Percentiles rank a stretch among this genome's conserved stretches.
Conservation (phyloP, 306 rosid species). For the Quercus suber region DNA sequence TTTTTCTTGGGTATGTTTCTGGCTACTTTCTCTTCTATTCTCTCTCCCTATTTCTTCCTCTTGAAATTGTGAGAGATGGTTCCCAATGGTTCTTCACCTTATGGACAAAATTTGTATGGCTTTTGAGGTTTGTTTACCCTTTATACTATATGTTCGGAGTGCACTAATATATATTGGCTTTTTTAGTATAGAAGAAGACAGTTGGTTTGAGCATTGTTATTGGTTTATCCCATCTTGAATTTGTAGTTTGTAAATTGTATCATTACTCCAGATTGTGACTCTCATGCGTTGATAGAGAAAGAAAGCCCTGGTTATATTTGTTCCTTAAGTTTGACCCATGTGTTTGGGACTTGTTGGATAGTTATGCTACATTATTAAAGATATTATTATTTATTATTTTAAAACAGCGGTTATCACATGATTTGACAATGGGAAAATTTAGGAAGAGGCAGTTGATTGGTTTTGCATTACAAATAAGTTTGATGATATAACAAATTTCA, state of each 20-base stretch:
- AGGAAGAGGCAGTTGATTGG: no score
- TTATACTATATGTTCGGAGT: background rate
- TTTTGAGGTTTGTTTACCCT: background rate
- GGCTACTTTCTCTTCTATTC: no score
- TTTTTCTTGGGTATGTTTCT: background rate
- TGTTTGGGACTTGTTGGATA: no score
- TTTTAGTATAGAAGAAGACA: background rate
- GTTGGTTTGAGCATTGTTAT: background rate
- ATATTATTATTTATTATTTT: no score
- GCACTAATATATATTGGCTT: background rate
- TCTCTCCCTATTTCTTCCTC: background rate
- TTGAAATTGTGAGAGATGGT: conserved; percentile 17
- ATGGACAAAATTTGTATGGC: conserved; percentile 4
- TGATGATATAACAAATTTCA: no score
- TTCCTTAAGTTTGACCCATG: no score
- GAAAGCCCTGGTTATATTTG: no score
- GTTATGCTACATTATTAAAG: no score
- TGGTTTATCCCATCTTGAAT: background rate
- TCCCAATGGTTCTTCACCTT: background rate
- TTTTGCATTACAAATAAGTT: no score
- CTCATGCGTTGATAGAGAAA: no score
- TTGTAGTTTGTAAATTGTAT: background rate
- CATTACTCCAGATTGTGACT: background rate
- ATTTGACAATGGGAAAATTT: no score
- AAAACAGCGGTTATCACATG: no score